These are phyloP conservation scores for Yarrowia divulgata DNA, from an alignment of 805 yeast genomes.

Conservation along the genomic window DNA sequence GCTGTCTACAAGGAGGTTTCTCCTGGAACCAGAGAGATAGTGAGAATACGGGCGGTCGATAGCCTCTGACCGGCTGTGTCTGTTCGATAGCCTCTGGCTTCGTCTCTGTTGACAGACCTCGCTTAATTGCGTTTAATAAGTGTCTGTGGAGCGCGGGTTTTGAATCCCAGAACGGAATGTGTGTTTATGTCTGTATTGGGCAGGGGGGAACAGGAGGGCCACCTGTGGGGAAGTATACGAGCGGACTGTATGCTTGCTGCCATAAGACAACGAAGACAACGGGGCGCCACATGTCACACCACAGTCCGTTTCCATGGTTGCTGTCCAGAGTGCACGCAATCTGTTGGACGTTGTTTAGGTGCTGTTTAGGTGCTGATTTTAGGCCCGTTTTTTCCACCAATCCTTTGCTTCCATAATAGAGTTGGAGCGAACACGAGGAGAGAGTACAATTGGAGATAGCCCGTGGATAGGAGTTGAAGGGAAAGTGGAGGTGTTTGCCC, in stretches of 20 bases:
- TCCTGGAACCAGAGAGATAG: background rate
- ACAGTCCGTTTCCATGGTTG: background rate
- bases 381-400: background rate
- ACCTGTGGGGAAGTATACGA: no score
- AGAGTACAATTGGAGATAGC: no score
- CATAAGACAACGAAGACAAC: background rate
- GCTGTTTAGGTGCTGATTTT: conserved; percentile 1
- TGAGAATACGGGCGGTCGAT: no score
- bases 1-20: background rate
- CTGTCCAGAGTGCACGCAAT: background rate
- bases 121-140: conserved; percentile 35
- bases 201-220: background rate
- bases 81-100: background rate
- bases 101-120: background rate
- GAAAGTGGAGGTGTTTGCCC: no score
- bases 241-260: background rate
- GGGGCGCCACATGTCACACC: no score
- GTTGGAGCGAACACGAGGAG: background rate
- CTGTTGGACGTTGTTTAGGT: no score
- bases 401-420: conserved; percentile 3
- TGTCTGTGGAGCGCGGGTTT: background rate
- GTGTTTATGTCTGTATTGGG: background rate
- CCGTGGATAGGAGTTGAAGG: no score
- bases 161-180: conserved; percentile 13
- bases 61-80: background rate